Evolutionary conservation across 2,329 filamentous ascomycete genomes (phyloP), one percentile per base, ranked within the genome.

Genomic region (Aphanocladium album): DNA sequence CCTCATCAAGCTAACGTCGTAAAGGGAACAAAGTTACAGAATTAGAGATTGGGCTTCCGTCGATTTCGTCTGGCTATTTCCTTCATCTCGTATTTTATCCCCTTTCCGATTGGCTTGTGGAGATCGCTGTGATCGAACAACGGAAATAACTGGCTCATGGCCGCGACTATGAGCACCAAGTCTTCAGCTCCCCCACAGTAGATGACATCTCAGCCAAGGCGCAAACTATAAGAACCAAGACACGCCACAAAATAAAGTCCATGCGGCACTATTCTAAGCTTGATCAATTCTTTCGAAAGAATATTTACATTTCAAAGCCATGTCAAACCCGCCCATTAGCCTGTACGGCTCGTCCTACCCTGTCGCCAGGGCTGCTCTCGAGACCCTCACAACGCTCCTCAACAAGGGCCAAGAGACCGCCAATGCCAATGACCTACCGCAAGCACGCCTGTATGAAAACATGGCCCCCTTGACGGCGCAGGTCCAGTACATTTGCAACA

Each of bases 391-490:
- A 9, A 19, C 35, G n/a, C 35, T 59, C 17, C 47, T 58, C 19
- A 12, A 19, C 21, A 43, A 58, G 17, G 56, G 19, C 35, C 21
- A 59, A 17, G 35, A 41, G 3, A 25, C 46, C 21, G 5, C 57
- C 23, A 41, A 5, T n/a, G 46, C 47, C 2, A 21, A 35, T n/a
- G 23, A 12, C 39, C n/a, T 59, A 3, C 47, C 47, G 21, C 1
- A 3, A 4, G 46, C 57, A 8, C 57, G 57, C 2, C 46, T 73
- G 7, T 61, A 58, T 52, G 65, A 67, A 5, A 68, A 72, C 58
- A 73, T 73, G 71, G 64, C 64, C 43, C 64, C 67, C 16, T 56
- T 72, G 17, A 65, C 60, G 56, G 62, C 65, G 55, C 71, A 73
- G 62, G 57, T 70, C 60, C 50, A 47, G n/a, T 62, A 71, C 64